Evolutionary conservation across 805 yeast genomes (phyloP).

Genomic region (Nakazawaea ambrosiae): DNA sequence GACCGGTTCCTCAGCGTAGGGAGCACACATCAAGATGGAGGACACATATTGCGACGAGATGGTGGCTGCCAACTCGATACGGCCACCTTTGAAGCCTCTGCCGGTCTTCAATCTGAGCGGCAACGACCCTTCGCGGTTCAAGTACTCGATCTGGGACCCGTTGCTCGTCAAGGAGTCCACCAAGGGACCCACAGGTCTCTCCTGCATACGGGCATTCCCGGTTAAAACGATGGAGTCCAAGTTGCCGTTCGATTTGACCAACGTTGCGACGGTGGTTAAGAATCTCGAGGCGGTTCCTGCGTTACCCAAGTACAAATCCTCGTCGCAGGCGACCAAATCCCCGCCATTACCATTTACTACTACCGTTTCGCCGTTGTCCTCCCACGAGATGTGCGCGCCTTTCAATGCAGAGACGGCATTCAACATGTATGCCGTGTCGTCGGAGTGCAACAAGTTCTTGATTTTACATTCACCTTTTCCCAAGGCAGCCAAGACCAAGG

Average conservation of each 20-base stretch:
- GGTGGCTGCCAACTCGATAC: conserved; percentile 90
- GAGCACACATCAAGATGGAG: conserved; percentile 94
- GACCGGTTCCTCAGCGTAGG: conserved; percentile 85
- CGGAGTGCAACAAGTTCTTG: conserved; percentile 86
- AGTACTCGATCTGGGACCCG: conserved; percentile 69
- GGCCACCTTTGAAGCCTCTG: conserved; percentile 75
- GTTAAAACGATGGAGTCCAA: conserved; percentile 57
- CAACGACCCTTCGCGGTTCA: conserved; percentile 72
- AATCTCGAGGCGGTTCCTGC: conserved; percentile 98
- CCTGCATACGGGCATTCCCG: conserved; percentile 96
- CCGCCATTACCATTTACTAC: conserved; percentile 86
- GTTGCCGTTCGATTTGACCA: conserved; percentile 46
- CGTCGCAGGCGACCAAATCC: conserved; percentile 50
- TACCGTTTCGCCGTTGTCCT: conserved; percentile 85
- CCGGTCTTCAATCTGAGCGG: conserved; percentile 74
- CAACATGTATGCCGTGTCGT: conserved; percentile 93
- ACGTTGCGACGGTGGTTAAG: conserved; percentile 85
- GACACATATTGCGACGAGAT: conserved; percentile 97
- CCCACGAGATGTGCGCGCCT: conserved; percentile 79
- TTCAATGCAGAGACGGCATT: conserved; percentile 72
- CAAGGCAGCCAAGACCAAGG: conserved; percentile 85
- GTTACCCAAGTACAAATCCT: conserved; percentile 82
- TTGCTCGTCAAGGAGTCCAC: conserved; percentile 83
- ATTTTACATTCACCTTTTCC: conserved; percentile 81
- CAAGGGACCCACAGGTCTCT: conserved; percentile 93